Base-by-base conservation (phyloP, 768 basidiomycete species). In the Brasilioporus rufonigricans region DNA sequence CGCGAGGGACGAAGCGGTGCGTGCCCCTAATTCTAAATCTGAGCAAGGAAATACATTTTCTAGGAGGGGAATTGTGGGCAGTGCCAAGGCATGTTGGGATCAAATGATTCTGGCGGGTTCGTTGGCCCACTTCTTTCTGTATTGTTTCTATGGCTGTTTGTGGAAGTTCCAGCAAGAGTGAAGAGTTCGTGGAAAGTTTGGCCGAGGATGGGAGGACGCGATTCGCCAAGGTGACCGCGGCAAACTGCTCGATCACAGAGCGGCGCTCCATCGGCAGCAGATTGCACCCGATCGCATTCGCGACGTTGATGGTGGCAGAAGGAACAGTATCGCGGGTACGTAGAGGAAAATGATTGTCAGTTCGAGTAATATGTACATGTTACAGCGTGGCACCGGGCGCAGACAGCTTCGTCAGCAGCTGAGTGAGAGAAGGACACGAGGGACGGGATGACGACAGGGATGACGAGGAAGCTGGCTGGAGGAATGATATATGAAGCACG, bases 161-260 rank as follows among this genome's bases (percentile, higher is more conserved):
- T n/a, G n/a, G n/a, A n/a, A n/a, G n/a, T n/a, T n/a, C n/a, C n/a
- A n/a, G n/a, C n/a, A n/a, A n/a, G n/a, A n/a, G n/a, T n/a, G n/a
- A n/a, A n/a, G n/a, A n/a, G n/a, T n/a, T n/a, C n/a, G 55, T 29
- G 35, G 55, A 32, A 31, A 18, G 29, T 27, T 38, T 32, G 44
- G 51, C 26, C 44, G 43, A 36, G 29, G 38, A 29, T n/a, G n/a
- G n/a, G n/a, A 21, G 19, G 14, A 36, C 16, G n/a, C 0, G 51
- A 58, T 48, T 57, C 55, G 32, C 36, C n/a, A n/a, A 21, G 32
- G 3, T 51, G 55, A 50, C 49, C 49, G 47, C 53, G 57, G 53
- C 31, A 38, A 43, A 41, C n/a, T n/a, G n/a, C 44, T 52, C 60
- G 60, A 61, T 61, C 59, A 60, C 33, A 41, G 31, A 31, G n/a